Evolutionary conservation across 2,329 filamentous ascomycete genomes (phyloP), one percentile per base, ranked within the genome.

Genomic region (Cladosporium sphaerospermum): DNA sequence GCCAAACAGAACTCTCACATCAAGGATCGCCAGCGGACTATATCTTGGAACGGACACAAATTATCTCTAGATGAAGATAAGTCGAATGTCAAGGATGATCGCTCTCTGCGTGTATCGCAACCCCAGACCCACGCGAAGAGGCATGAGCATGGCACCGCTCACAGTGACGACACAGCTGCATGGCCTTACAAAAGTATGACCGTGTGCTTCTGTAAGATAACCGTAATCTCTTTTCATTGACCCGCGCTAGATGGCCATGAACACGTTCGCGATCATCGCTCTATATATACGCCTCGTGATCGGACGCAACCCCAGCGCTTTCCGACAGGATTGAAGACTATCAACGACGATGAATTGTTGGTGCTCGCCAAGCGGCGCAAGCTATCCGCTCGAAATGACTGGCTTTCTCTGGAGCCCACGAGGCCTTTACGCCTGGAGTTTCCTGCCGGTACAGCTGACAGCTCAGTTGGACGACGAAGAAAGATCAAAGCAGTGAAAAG

Each of bases 301-400:
- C 31, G 13, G 18, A 9, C 13, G 11, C 3, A n/a, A 14, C 37
- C 19, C 3, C 8, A 16, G 18, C 14, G 2, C 13, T 9, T n/a
- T 18, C 11, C 7, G 19, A 39, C 39, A 41, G 14, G 6, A 8
- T 9, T 13, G 1, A 9, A 41, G 23, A 9, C 8, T 9, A 5
- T 7, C 23, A 44, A 39, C 19, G 59, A 57, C 23, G 57, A 60
- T 28, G 46, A 57, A 48, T 47, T 44, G 31, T 39, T 44, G n/a
- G 56, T 63, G 3, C 52, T 57, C 9, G 57, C 59, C 9, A 57
- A 52, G 28, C 61, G 63, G 13, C 50, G 56, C 5, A 57, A 57
- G 10, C 58, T 68, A 5, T 59, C 66, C 19, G 55, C 58, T 28
- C 64, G 56, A n/a, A 46, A 41, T 34, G 65, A 68, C 54, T 68